Base-by-base conservation (phyloP, 768 basidiomycete species). In the Crucibulum laeve region DNA sequence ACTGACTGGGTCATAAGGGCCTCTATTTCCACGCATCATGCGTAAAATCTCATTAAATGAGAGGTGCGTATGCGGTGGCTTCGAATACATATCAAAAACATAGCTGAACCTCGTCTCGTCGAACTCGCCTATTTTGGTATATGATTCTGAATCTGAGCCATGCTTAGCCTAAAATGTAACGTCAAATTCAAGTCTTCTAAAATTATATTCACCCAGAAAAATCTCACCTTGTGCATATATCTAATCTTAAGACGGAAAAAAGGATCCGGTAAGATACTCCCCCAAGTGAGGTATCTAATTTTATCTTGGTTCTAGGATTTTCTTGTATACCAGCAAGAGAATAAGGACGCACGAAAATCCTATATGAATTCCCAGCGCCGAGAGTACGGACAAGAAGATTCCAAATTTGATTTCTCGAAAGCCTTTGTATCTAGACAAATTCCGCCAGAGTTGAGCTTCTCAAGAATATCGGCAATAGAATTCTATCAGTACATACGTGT, bases 1-100 rank as follows among this genome's bases (percentile, higher is more conserved):
- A 56, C 64, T 42, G 28, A 71, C 70, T 0, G 51, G 49, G 48
- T 73, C 73, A 38, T 53, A 71, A 0, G 57, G 48, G 39, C 70
- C 62, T 44, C 65, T 63, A 41, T 72, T 70, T 1, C 65, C 69
- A 24, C 62, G 61, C 24, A 72, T 17, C 71, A 74, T 73, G 5
- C 54, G 50, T 6, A 70, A 50, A n/a, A 61, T 59, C 47, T 73
- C 67, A n/a, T 25, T 28, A 42, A 69, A 66, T 3, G 60, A 59
- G 44, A 74, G 50, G 42, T 67, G 63, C 18, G 64, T 63, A 45
- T 72, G 68, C 5, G 70, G 72, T 2, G 62, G 51, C 23, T 57
- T 43, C 1, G 70, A 62, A 52, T 70, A 73, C 62, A 68, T 64
- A 25, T 66, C 42, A 56, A 75, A 73, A 13, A 68, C 48, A 33